Evolutionary conservation across 495 filamentous ascomycete species (phyloP).

Genomic region (Astrothelium macrocarpum): DNA sequence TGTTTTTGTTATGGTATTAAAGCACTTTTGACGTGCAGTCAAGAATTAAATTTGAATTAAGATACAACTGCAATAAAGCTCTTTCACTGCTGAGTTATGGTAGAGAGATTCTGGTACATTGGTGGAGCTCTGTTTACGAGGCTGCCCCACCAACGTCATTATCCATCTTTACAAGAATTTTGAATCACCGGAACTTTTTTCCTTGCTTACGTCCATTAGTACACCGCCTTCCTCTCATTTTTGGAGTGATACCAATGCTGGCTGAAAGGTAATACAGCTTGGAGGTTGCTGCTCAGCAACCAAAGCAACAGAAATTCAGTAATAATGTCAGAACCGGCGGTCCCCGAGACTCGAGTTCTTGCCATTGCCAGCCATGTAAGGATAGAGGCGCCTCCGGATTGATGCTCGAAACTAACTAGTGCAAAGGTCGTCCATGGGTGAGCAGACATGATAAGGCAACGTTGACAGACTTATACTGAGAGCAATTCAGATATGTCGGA

Average conservation of each 20-base stretch:
- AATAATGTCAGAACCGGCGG: constrained; percentile 18
- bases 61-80: no score
- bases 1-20: no score
- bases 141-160: neutral
- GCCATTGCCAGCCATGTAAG: constrained; percentile 97
- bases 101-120: no score
- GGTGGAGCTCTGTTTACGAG: no score
- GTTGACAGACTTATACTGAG: constrained; percentile 15
- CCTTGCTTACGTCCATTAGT: no score
- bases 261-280: neutral
- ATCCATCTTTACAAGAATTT: neutral
- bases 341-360: constrained; percentile 80
- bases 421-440: constrained; percentile 35
- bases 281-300: neutral
- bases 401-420: constrained; percentile 10
- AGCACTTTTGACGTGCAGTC: no score
- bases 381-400: constrained; percentile 5
- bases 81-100: no score
- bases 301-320: neutral
- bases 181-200: neutral
- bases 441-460: constrained; percentile 18
- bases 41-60: no score
- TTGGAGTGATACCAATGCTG: neutral
- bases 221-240: neutral
- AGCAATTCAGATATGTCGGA: constrained; percentile 68